Percentiles rank a stretch among this genome's conserved stretches.
Evolutionary conservation across 2,329 filamentous ascomycete genomes (phyloP).

Genomic region (Monosporascus sp.): DNA sequence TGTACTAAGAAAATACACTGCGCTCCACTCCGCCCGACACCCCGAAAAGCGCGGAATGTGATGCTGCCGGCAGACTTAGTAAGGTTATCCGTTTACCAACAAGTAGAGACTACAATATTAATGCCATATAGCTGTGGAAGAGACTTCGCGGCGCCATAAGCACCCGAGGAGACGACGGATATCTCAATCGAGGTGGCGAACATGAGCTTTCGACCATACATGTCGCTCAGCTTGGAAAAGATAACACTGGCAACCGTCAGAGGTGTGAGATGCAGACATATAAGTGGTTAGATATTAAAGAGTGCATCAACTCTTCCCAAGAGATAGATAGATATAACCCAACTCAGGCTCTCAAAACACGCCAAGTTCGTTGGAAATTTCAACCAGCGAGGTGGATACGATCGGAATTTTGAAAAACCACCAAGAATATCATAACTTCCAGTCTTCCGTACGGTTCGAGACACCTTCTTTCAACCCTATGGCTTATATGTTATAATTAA

Average conservation of each 20-base stretch:
- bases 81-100: no score
- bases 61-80: neutral
- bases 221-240: neutral
- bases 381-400: constrained; percentile 6
- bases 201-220: neutral
- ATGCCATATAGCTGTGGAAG: neutral
- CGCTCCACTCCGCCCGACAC: neutral
- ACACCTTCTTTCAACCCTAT: no score
- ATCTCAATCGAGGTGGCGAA: neutral
- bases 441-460: neutral
- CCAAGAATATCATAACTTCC: constrained; percentile 1
- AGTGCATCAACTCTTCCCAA: constrained; percentile 12
- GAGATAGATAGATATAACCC: constrained; percentile 12
- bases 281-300: neutral
- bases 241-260: neutral
- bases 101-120: no score
- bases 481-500: no score
- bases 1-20: neutral
- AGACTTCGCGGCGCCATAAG: neutral
- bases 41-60: neutral
- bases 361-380: constrained; percentile 7
- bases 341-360: constrained; percentile 4
- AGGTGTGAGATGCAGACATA: neutral
- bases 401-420: constrained; percentile 5
- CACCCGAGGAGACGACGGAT: neutral